Conservation (phyloP, 192 early-diverging fungal species). For the Cetraspora pellucida region DNA sequence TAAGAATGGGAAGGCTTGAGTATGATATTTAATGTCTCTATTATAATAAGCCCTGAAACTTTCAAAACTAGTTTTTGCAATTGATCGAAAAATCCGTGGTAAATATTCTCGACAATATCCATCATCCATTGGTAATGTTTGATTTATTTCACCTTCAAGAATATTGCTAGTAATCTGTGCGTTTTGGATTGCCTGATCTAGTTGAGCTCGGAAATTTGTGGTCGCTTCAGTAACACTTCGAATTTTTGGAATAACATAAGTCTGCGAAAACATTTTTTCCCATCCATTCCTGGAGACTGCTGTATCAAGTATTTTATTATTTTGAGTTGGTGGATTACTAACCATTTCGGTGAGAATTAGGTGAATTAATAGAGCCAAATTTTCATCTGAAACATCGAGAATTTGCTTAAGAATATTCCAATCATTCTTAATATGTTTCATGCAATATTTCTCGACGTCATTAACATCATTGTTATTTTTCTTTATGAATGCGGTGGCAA, state of each 20-base stretch:
- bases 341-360: background rate
- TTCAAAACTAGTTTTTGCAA: conserved; percentile 7
- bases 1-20: conserved; percentile 12
- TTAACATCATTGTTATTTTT: background rate
- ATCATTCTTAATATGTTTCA: conserved; percentile 24
- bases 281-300: background rate
- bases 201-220: background rate
- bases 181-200: background rate
- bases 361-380: conserved; percentile 16
- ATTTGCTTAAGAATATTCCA: conserved; percentile 19
- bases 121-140: conserved; percentile 5
- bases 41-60: conserved; percentile 18
- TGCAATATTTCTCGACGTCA: background rate
- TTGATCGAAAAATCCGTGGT: background rate
- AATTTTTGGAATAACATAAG: conserved; percentile 4
- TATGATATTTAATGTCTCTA: background rate
- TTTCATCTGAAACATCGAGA: conserved; percentile 15
- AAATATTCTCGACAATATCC: conserved; percentile 10
- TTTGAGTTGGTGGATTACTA: background rate
- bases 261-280: conserved; percentile 2
- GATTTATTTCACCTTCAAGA: conserved; percentile 19
- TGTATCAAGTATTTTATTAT: background rate
- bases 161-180: background rate
- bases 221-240: background rate
- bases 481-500: background rate